Evolutionary conservation across 2,329 filamentous ascomycete species (phyloP).

Genomic region (Samsoniella hepiali): DNA sequence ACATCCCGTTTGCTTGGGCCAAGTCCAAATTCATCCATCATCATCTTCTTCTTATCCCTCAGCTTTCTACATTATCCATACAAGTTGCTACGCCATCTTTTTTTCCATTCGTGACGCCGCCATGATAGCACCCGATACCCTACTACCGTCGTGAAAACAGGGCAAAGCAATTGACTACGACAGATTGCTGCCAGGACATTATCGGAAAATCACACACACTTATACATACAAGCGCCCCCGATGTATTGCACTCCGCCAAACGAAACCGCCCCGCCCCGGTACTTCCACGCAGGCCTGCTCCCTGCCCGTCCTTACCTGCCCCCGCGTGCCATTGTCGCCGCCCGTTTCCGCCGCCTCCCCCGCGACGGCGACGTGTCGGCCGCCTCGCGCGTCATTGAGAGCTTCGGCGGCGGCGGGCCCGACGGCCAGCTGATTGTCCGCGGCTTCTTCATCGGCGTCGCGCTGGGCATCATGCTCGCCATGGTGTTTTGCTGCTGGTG

Average conservation of each 20-base stretch:
- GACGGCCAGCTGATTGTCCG: conserved; percentile 14
- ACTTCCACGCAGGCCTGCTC: neutral
- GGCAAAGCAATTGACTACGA: neutral
- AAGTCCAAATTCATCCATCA: neutral
- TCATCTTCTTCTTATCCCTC: neutral
- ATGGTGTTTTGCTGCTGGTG: conserved; percentile 23
- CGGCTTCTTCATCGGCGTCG: conserved; percentile 21
- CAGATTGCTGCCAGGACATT: neutral
- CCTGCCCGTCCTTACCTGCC: neutral
- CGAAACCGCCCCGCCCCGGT: neutral
- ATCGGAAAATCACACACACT: too few species aligned
- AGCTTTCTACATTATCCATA: neutral
- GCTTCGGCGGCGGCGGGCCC: conserved; percentile 2
- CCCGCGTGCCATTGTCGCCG: neutral
- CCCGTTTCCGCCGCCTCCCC: neutral
- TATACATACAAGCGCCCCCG: neutral
- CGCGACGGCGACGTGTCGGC: neutral
- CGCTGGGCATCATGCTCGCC: conserved; percentile 21
- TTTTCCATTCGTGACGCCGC: neutral
- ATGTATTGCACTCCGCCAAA: neutral
- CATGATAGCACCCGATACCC: neutral
- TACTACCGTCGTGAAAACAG: neutral
- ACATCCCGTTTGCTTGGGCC: neutral
- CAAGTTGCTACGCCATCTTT: neutral
- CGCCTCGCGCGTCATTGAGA: neutral